phyloP scores from a whole-genome alignment of 768 basidiomycete species.

The Russula sp. region DNA sequence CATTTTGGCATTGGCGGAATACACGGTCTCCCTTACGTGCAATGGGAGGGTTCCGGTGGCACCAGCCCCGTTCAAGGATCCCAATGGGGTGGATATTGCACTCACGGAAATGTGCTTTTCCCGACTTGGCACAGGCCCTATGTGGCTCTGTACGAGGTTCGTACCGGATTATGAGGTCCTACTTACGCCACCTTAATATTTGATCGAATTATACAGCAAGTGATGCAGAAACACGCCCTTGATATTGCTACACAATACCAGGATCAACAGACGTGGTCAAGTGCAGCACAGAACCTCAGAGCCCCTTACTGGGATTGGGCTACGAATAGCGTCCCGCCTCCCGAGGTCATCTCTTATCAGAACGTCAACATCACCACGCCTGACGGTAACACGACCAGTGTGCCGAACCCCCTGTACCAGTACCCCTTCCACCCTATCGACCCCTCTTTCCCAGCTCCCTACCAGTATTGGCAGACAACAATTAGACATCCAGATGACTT shows the following conservation, averaged over 20 bases:
- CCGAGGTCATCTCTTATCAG: constrained; percentile 39
- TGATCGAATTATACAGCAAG: constrained; percentile 41
- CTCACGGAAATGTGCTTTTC: constrained; percentile 51
- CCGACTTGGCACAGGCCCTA: constrained; percentile 54
- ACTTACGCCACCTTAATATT: neutral
- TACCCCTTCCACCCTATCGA: constrained; percentile 39
- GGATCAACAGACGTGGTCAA: constrained; percentile 34
- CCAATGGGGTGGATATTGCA: constrained; percentile 48
- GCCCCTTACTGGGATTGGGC: constrained; percentile 56
- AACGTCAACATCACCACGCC: constrained; percentile 39
- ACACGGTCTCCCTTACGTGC: constrained; percentile 49
- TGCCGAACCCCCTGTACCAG: constrained; percentile 39
- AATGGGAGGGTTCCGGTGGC: constrained; percentile 44
- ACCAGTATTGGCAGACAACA: constrained; percentile 19
- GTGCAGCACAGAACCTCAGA: constrained; percentile 41
- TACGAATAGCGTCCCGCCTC: constrained; percentile 38
- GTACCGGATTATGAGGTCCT: neutral
- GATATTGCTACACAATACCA: constrained; percentile 43
- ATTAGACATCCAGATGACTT: constrained; percentile 16
- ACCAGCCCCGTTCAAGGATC: constrained; percentile 31
- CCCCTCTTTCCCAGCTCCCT: constrained; percentile 15
- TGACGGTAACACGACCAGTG: constrained; percentile 33
- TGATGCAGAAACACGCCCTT: constrained; percentile 42
- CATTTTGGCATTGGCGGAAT: constrained; percentile 50
- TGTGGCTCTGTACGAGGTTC: constrained; percentile 15